Evolutionary conservation across 2,329 filamentous ascomycete genomes (phyloP).

Genomic region (Epichloe amarillans): DNA sequence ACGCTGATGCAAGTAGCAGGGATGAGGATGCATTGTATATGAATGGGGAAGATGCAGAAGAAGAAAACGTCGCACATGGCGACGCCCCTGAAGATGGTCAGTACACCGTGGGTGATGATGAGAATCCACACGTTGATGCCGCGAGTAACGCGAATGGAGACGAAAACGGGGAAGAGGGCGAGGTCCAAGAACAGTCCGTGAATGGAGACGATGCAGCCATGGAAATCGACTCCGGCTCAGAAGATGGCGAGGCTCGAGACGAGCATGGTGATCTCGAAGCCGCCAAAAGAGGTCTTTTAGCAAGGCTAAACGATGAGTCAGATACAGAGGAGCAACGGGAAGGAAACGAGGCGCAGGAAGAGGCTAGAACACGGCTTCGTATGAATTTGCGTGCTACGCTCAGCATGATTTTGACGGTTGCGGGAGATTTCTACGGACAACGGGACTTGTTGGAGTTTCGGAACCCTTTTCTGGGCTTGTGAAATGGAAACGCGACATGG

Average conservation of each 20-base stretch:
- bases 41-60: slow-evolving; percentile 12
- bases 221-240: slow-evolving; percentile 25
- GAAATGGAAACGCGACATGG: slow-evolving; percentile 3
- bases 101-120: slow-evolving; percentile 8
- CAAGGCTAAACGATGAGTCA: slow-evolving; percentile 23
- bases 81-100: background rate
- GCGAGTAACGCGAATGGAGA: background rate
- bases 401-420: slow-evolving; percentile 82
- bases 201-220: slow-evolving; percentile 26
- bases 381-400: slow-evolving; percentile 56
- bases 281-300: slow-evolving; percentile 35
- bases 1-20: slow-evolving; percentile 31
- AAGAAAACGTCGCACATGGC: background rate
- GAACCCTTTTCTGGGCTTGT: slow-evolving; percentile 41
- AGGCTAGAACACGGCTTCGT: slow-evolving; percentile 20
- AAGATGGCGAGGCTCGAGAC: slow-evolving; percentile 20
- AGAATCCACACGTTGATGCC: background rate
- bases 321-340: slow-evolving; percentile 16
- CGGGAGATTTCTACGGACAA: slow-evolving; percentile 83
- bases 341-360: slow-evolving; percentile 12
- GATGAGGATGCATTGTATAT: slow-evolving; percentile 23
- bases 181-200: background rate
- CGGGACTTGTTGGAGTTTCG: slow-evolving; percentile 69
- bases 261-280: slow-evolving; percentile 26
- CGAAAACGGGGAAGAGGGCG: slow-evolving; percentile 7